These are phyloP conservation scores for Pseudocercospora fuligena DNA, from an alignment of 2,329 filamentous ascomycete species.

Conservation along the genomic window DNA sequence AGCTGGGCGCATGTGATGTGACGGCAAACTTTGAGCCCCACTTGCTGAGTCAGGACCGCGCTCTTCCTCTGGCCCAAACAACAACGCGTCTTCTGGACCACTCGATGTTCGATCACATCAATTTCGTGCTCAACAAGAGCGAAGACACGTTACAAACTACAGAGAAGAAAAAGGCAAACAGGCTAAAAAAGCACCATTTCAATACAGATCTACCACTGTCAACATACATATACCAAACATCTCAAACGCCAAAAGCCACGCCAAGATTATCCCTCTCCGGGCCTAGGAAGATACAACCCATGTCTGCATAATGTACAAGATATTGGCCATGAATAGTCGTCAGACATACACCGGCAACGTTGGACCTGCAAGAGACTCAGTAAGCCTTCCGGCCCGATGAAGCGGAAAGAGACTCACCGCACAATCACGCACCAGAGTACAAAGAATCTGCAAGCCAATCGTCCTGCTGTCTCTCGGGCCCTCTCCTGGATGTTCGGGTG, in stretches of 20 bases:
- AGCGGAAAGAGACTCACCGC: constrained; percentile 18
- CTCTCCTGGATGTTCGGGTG: constrained; percentile 19
- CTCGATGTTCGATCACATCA: too few relatives aligned
- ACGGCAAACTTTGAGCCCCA: neutral
- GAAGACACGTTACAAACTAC: too few relatives aligned
- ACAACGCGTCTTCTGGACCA: too few relatives aligned
- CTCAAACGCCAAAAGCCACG: constrained; percentile 4
- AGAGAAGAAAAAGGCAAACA: neutral
- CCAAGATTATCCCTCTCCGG: constrained; percentile 11
- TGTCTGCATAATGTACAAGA: neutral
- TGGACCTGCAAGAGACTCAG: constrained; percentile 20
- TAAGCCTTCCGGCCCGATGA: constrained; percentile 20
- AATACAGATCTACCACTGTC: neutral
- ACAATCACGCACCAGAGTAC: constrained; percentile 37
- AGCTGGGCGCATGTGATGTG: neutral
- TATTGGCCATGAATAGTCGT: neutral
- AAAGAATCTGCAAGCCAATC: constrained; percentile 37
- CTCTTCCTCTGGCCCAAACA: too few relatives aligned
- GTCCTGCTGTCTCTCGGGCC: constrained; percentile 20
- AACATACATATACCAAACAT: constrained; percentile 1
- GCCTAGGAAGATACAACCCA: neutral
- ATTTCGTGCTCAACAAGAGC: too few relatives aligned
- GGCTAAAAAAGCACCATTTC: neutral
- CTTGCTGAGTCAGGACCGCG: neutral
- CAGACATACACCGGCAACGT: constrained; percentile 21